Percentiles rank a stretch among this genome's conserved stretches.
Conservation (phyloP, 164 flowering plant genomes). For the Stephania cephalantha region DNA sequence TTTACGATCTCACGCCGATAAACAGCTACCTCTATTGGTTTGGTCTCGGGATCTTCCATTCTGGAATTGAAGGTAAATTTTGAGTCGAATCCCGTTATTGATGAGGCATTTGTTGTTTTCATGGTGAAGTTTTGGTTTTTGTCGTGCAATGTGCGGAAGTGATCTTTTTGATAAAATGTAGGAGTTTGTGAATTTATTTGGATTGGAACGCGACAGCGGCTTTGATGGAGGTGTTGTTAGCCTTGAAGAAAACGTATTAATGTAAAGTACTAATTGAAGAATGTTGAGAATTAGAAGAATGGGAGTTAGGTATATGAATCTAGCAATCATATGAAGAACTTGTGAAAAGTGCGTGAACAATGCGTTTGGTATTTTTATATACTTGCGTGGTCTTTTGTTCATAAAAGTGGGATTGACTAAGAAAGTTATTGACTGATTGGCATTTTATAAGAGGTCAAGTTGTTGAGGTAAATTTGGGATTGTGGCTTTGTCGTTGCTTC, state of each 20-base stretch:
- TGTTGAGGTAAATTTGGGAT: too few species aligned
- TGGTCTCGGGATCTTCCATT: slow-evolving; percentile 88
- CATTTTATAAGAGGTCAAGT: too few species aligned
- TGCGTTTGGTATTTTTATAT: too few species aligned
- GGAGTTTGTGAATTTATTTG: not conserved
- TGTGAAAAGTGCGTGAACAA: too few species aligned
- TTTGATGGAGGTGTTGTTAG: not conserved
- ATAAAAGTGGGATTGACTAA: too few species aligned
- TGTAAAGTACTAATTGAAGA: not conserved
- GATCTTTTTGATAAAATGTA: not conserved
- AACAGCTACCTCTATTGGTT: slow-evolving; percentile 86
- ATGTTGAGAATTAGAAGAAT: not conserved
- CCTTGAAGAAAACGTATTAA: not conserved
- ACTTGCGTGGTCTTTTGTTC: too few species aligned
- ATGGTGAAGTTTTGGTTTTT: not conserved
- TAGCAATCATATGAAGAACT: too few species aligned
- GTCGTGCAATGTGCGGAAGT: not conserved
- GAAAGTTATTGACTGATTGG: too few species aligned
- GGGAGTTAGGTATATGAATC: not conserved
- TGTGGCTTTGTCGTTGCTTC: too few species aligned
- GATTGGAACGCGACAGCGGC: not conserved
- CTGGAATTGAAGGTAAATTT: slow-evolving; percentile 80
- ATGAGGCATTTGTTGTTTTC: not conserved
- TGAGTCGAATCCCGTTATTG: not conserved
- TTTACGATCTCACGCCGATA: slow-evolving; percentile 90